Evolutionary conservation across 257 asterid genomes (phyloP), one percentile per base, ranked within the genome.

Genomic region (Parsonsia alboflavescens): DNA sequence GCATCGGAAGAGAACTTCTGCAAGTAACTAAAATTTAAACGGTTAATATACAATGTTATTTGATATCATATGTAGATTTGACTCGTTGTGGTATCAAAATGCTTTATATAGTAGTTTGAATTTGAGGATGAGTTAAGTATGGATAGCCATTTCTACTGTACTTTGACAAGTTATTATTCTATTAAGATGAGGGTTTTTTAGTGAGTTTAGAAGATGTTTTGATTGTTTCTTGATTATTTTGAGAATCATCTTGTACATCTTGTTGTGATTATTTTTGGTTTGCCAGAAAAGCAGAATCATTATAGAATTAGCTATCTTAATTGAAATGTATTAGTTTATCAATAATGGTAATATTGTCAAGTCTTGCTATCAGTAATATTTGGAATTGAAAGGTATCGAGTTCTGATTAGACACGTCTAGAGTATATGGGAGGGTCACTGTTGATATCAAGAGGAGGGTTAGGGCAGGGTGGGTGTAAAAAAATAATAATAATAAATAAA

Each of bases 31-130:
- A 48, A 76, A 13, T 24, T 28, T 45, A 36, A 48, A 12, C 12
- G 19, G 41, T 59, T 76, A 39, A 30, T 62, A 49, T 52, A 50
- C 17, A 57, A 36, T 70, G 70, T 24, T 48, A 74, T 45, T n/a
- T 64, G 15, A 36, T 64, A 41, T 33, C 22, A 7, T 12, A n/a
- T 30, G 72, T 63, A 33, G 39, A 63, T 33, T 64, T 45, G 71
- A 45, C 75, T 61, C 36, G 44, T 76, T 17, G 46, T 70, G 6
- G 48, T 22, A 10, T 49, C 46, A 9, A 39, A 49, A 71, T n/a
- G 21, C 50, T 52, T 53, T 59, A 17, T 59, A 17, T 46, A 30
- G 36, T 45, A 49, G 57, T 45, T 5, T n/a, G 48, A 39, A 50
- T 49, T 71, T 49, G 73, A 75, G 26, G 10, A 33, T 33, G 39